phyloP scores from a whole-genome alignment of 306 rosid species.

The Vigna reflexopilosa region DNA sequence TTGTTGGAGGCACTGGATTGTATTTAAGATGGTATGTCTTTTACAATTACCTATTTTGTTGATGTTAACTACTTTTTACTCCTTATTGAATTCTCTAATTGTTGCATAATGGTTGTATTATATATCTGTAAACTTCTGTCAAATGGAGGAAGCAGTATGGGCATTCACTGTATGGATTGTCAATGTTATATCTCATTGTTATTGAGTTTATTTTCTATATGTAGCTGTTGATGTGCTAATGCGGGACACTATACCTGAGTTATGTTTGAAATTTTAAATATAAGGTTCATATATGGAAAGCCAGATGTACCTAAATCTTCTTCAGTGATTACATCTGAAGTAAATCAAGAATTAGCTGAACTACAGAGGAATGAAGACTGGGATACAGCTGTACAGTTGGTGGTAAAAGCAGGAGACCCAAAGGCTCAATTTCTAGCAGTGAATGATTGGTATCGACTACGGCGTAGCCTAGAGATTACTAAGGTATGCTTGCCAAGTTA shows the following conservation, averaged over 20 bases:
- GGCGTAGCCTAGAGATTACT: constrained; percentile 86
- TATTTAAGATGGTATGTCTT: constrained; percentile 86
- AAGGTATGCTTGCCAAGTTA: constrained; percentile 60
- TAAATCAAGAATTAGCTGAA: constrained; percentile 62
- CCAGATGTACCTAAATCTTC: constrained; percentile 94
- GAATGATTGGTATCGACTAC: constrained; percentile 91
- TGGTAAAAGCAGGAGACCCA: constrained; percentile 87
- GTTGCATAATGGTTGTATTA: constrained; percentile 28
- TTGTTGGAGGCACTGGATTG: constrained; percentile 95
- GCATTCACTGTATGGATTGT: constrained; percentile 28
- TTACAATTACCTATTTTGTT: constrained; percentile 31
- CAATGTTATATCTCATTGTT: constrained; percentile 19
- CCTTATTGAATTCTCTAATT: constrained; percentile 14
- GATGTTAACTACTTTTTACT: constrained; percentile 22
- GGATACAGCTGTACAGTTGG: constrained; percentile 88
- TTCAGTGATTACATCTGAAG: constrained; percentile 68
- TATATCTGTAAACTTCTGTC: constrained; percentile 16
- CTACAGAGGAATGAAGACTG: constrained; percentile 73
- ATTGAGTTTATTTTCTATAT: constrained; percentile 32
- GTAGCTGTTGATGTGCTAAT: constrained; percentile 18
- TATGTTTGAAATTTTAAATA: constrained; percentile 38
- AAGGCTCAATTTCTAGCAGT: constrained; percentile 67
- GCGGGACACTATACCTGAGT: constrained; percentile 27
- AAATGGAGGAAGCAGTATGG: constrained; percentile 40
- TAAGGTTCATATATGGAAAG: constrained; percentile 89